Conservation (phyloP, 805 yeast species). For the Cyberlindnera suaveolens region DNA sequence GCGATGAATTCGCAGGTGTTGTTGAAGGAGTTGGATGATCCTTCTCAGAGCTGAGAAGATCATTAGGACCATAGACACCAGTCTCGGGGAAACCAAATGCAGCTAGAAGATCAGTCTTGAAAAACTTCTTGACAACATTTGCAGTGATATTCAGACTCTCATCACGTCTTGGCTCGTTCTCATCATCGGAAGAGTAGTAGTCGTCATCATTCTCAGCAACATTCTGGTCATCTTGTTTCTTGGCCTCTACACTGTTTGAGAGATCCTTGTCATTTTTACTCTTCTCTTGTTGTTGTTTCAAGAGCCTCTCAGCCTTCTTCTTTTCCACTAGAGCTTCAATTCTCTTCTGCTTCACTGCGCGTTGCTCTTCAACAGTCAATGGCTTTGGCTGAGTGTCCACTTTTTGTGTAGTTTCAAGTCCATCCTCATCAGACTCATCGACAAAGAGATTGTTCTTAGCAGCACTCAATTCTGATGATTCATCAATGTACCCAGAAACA, state of each 20-base stretch:
- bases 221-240: not conserved
- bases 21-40: constrained; percentile 7
- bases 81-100: constrained; percentile 16
- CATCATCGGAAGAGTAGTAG: not conserved
- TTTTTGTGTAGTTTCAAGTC: not conserved
- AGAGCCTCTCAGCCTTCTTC: constrained; percentile 17
- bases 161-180: constrained; percentile 4
- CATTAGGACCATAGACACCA: constrained; percentile 2
- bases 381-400: not conserved
- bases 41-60: constrained; percentile 1
- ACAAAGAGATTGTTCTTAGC: constrained; percentile 7
- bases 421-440: constrained; percentile 15
- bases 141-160: constrained; percentile 8
- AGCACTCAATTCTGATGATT: not conserved
- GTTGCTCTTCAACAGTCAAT: constrained; percentile 1
- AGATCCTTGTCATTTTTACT: constrained; percentile 8
- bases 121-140: constrained; percentile 14
- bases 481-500: not conserved
- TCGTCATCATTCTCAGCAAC: not conserved
- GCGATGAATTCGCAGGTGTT: constrained; percentile 6
- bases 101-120: constrained; percentile 15
- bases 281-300: constrained; percentile 14
- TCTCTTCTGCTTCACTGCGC: constrained; percentile 8
- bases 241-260: not conserved
- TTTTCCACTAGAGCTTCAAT: constrained; percentile 17